A percentile compares a stretch with the other conserved stretches of the same genome.
These are phyloP conservation scores for Ustilago tritici DNA, from an alignment of 1,284 basidiomycete species.

Conservation along the genomic window DNA sequence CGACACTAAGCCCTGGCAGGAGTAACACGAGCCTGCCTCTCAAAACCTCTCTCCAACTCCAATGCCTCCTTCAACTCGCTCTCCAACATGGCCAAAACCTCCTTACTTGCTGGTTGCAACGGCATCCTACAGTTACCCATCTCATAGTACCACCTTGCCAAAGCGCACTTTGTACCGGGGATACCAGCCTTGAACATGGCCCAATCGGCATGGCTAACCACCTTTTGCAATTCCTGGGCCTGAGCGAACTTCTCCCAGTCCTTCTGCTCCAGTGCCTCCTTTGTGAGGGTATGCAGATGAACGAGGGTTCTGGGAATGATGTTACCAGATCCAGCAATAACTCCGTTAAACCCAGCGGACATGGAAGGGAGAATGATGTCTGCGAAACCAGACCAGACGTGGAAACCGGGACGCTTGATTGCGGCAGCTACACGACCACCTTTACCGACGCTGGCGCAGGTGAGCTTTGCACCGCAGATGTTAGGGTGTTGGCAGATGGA, in stretches of 20 bases:
- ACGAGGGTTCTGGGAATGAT: slow-evolving; percentile 74
- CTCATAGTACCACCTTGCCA: slow-evolving; percentile 79
- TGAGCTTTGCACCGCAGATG: slow-evolving; percentile 85
- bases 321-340: slow-evolving; percentile 54
- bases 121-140: slow-evolving; percentile 81
- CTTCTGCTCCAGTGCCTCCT: slow-evolving; percentile 61
- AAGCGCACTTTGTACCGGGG: slow-evolving; percentile 82
- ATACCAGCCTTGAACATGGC: slow-evolving; percentile 83
- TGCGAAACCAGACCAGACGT: slow-evolving; percentile 42
- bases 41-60: slow-evolving; percentile 76
- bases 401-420: slow-evolving; percentile 71
- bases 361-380: slow-evolving; percentile 53
- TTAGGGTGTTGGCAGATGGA: slow-evolving; percentile 86
- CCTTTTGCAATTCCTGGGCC: slow-evolving; percentile 81
- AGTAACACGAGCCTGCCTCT: slow-evolving; percentile 65
- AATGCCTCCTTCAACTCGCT: slow-evolving; percentile 78
- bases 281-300: slow-evolving; percentile 77
- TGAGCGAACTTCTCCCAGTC: slow-evolving; percentile 73
- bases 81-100: slow-evolving; percentile 75
- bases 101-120: slow-evolving; percentile 76
- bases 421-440: slow-evolving; percentile 82
- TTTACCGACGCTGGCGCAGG: slow-evolving; percentile 90
- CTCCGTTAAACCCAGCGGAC: slow-evolving; percentile 47
- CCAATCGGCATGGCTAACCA: slow-evolving; percentile 82
- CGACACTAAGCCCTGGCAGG: slow-evolving; percentile 27